A percentile compares a stretch with the other conserved stretches of the same genome.
These are phyloP conservation scores for Dactylellina drechsleri DNA, from an alignment of 2,329 filamentous ascomycete genomes.

Conservation along the genomic window DNA sequence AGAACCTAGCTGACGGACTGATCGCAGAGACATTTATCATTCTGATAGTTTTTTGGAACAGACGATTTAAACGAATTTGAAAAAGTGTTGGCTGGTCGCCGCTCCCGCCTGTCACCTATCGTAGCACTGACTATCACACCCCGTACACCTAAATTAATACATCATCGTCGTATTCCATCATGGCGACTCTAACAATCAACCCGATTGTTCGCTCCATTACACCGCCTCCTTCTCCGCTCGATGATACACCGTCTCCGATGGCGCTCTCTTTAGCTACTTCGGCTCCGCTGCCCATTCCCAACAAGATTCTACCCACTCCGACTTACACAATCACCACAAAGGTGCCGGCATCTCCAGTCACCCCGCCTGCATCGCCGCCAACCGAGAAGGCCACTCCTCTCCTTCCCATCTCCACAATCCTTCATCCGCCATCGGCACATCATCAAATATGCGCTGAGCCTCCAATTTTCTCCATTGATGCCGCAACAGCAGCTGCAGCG, in stretches of 20 bases:
- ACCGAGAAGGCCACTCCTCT: slow-evolving; percentile 60
- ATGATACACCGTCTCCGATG: slow-evolving; percentile 54
- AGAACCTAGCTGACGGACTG: too few species aligned
- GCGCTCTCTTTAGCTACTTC: slow-evolving; percentile 56
- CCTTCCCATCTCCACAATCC: slow-evolving; percentile 72
- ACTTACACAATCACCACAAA: slow-evolving; percentile 55
- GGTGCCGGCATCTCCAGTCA: slow-evolving; percentile 63
- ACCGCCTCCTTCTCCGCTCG: slow-evolving; percentile 57
- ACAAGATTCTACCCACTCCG: slow-evolving; percentile 59
- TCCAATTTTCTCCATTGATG: slow-evolving; percentile 77
- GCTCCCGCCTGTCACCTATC: not conserved
- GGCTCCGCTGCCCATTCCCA: slow-evolving; percentile 57
- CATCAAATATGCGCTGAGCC: slow-evolving; percentile 68
- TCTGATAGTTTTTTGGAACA: too few species aligned
- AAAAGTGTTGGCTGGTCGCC: not conserved
- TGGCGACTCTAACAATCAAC: slow-evolving; percentile 51
- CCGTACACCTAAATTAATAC: slow-evolving; percentile 38
- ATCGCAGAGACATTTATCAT: too few species aligned
- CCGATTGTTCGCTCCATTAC: slow-evolving; percentile 62
- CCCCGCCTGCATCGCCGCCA: slow-evolving; percentile 74
- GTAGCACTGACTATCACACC: not conserved
- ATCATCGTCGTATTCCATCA: slow-evolving; percentile 55
- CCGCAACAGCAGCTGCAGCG: slow-evolving; percentile 74
- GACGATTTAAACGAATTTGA: not conserved
- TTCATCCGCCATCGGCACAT: slow-evolving; percentile 77